Base-by-base conservation (phyloP, 805 yeast genomes). In the Komagataella pastoris region DNA sequence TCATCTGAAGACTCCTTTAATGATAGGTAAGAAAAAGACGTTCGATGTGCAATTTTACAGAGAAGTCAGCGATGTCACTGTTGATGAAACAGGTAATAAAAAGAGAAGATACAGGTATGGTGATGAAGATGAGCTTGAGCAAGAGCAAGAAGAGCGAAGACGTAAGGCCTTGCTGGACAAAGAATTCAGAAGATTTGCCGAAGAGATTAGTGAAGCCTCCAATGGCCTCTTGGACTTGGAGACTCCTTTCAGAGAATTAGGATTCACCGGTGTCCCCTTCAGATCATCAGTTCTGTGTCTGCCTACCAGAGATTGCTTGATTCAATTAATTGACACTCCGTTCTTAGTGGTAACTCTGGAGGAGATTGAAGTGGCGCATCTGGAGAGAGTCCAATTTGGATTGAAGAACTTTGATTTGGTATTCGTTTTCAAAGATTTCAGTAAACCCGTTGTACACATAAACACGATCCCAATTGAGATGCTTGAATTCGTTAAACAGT, bases 311-410 rank as follows among this genome's bases (percentile, higher is more conserved):
- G 98, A 93, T 65, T 93, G 98, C 74, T 76, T 93, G 60, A 85
- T 93, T 49, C 98, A 91, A 70, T 76, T 93, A 56, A 79, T 89
- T 54, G 99, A 93, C 62, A 91, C 97, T 4, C 99, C 99, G 50
- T 93, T 90, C 64, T 71, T 90, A 65, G 98, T 91, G 45, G 82
- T 93, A 30, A 88, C 96, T 3, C 73, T 93, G 57, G 88, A 81
- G 55, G 98, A 93, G 60, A 86, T 93, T 54, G 99, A 93, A 71
- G 74, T 93, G 53, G 96, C 96, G 10, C 96, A 91, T 67, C 73
- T 93, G 61, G 99, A 93, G 75, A 85, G 99, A 74, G 96, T 93
- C 46, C 96, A 89, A 67, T 93, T 93, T 66, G 99, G 99, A 2
- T 77, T 93, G 62, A 89, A 89, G 71, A 93, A 93, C 69, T 93